Conservation (phyloP, 129 eudicot genomes). For the Lonicera japonica region DNA sequence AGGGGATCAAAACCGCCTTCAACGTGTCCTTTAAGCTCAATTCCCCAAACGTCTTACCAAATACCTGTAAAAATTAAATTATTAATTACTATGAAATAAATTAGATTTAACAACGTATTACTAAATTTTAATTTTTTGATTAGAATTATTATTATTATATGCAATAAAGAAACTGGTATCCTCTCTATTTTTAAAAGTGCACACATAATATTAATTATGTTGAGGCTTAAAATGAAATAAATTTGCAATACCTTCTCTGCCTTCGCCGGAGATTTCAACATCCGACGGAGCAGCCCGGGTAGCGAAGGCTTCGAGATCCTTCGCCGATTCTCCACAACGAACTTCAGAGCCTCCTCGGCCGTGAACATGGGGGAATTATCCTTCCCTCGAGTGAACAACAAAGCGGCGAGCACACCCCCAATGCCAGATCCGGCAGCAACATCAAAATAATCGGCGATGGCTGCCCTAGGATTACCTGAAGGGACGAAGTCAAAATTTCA, state of each 20-base stretch:
- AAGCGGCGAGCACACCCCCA: slow-evolving; percentile 58
- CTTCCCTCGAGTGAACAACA: slow-evolving; percentile 44
- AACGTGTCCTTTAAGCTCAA: slow-evolving; percentile 58
- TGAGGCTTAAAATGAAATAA: too few species aligned
- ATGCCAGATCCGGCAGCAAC: slow-evolving; percentile 71
- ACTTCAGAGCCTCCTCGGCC: slow-evolving; percentile 45
- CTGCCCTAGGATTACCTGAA: slow-evolving; percentile 54
- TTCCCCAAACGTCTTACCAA: slow-evolving; percentile 43
- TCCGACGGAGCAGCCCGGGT: slow-evolving; percentile 26
- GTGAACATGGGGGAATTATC: slow-evolving; percentile 56
- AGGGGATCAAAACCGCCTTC: slow-evolving; percentile 75
- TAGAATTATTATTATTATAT: too few species aligned
- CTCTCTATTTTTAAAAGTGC: too few species aligned
- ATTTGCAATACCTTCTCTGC: slow-evolving; percentile 21
- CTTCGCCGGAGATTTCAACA: slow-evolving; percentile 7
- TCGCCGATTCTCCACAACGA: slow-evolving; percentile 26
- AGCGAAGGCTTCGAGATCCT: slow-evolving; percentile 18
- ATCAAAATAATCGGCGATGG: slow-evolving; percentile 67
- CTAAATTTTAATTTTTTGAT: too few species aligned
- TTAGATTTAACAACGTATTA: too few species aligned
- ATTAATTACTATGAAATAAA: too few species aligned
- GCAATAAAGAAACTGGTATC: too few species aligned
- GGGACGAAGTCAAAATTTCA: too few species aligned
- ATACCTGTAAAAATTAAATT: too few species aligned
- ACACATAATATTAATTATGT: too few species aligned